These are phyloP conservation scores for Knufia petricola DNA, from an alignment of 2,329 filamentous ascomycete species.

Conservation along the genomic window DNA sequence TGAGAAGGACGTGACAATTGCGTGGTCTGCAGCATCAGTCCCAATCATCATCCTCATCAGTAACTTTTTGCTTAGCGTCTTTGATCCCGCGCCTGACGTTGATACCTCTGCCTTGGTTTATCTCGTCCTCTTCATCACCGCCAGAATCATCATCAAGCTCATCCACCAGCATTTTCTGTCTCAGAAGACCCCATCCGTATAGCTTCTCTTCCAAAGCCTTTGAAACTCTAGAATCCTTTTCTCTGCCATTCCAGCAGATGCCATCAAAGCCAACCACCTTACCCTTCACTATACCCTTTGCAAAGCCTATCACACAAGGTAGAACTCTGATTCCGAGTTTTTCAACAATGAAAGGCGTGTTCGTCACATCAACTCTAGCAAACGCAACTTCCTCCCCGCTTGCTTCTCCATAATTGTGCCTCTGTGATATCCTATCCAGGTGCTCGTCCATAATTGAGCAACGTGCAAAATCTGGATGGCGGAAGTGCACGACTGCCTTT, in stretches of 20 bases:
- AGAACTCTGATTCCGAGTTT: slow-evolving; percentile 38
- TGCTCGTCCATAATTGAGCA: slow-evolving; percentile 54
- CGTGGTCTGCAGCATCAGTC: slow-evolving; percentile 28
- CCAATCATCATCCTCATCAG: slow-evolving; percentile 38
- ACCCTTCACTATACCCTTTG: slow-evolving; percentile 36
- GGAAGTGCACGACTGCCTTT: slow-evolving; percentile 53
- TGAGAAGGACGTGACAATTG: no score
- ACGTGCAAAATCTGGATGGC: slow-evolving; percentile 53
- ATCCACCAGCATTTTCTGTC: slow-evolving; percentile 27
- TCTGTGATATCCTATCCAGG: slow-evolving; percentile 37
- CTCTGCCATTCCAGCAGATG: slow-evolving; percentile 29
- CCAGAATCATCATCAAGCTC: slow-evolving; percentile 23
- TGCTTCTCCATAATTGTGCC: slow-evolving; percentile 28
- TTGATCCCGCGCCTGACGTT: slow-evolving; percentile 28
- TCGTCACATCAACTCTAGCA: slow-evolving; percentile 36
- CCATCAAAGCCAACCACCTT: slow-evolving; percentile 41
- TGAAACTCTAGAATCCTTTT: slow-evolving; percentile 34
- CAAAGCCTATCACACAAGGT: slow-evolving; percentile 41
- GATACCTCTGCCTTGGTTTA: slow-evolving; percentile 17
- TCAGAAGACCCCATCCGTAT: slow-evolving; percentile 31
- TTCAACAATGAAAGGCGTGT: slow-evolving; percentile 39
- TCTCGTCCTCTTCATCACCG: slow-evolving; percentile 22
- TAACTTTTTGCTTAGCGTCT: slow-evolving; percentile 21
- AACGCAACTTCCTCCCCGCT: slow-evolving; percentile 31
- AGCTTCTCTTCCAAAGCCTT: slow-evolving; percentile 35